A percentile compares a stretch with the other conserved stretches of the same genome.
These are phyloP conservation scores for Linum tenue DNA, from an alignment of 345 rosid genomes.

Conservation along the genomic window DNA sequence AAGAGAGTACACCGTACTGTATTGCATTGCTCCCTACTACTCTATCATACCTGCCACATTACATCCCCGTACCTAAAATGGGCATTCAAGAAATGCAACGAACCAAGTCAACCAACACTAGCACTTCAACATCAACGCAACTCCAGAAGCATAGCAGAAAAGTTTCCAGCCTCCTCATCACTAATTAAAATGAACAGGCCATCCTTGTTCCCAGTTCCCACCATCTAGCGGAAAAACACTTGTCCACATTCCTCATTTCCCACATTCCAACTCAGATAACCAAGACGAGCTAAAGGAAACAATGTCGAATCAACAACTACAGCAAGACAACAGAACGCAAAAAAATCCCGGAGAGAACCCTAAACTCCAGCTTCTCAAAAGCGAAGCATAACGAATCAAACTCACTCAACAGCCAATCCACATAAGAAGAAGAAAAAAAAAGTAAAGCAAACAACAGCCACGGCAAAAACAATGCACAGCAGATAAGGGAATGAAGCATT, in stretches of 20 bases:
- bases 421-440: background rate
- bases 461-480: background rate
- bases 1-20: no score
- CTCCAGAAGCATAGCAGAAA: background rate
- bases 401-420: background rate
- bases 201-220: background rate
- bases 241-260: background rate
- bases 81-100: background rate
- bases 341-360: background rate
- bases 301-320: background rate
- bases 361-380: background rate
- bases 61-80: background rate
- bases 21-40: background rate
- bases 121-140: background rate
- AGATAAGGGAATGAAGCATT: background rate
- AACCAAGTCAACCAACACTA: background rate
- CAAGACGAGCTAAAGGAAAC: background rate
- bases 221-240: background rate
- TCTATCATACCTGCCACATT: background rate
- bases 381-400: background rate
- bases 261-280: background rate
- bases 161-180: background rate
- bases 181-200: background rate
- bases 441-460: background rate
- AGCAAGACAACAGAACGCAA: background rate